Conservation (phyloP, 2,329 filamentous ascomycete genomes). For the Cercospora sp. region DNA sequence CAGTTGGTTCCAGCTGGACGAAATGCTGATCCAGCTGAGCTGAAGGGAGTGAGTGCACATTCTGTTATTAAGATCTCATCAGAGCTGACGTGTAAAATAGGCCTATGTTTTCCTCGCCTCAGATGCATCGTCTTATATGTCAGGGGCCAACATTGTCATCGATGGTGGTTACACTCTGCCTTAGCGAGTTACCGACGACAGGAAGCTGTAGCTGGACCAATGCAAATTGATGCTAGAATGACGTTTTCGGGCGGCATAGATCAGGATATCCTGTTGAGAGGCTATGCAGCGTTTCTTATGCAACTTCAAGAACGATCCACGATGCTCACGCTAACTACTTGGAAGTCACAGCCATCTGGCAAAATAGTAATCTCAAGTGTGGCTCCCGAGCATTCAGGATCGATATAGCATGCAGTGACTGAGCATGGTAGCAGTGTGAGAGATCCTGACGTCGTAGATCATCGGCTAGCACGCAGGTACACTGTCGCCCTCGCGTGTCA, state of each 20-base stretch:
- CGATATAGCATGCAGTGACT: neutral
- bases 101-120: conserved; percentile 52
- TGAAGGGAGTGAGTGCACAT: conserved; percentile 35
- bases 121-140: conserved; percentile 53
- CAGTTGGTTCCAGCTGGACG: conserved; percentile 43
- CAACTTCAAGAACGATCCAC: too few relatives aligned
- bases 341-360: too few relatives aligned
- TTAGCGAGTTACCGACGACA: neutral
- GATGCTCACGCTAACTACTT: too few relatives aligned
- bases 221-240: neutral
- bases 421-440: neutral
- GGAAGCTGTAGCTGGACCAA: neutral
- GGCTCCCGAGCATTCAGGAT: too few relatives aligned
- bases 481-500: conserved; percentile 3
- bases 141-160: conserved; percentile 50
- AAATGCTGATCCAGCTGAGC: conserved; percentile 42
- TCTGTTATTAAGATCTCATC: neutral
- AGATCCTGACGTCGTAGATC: neutral
- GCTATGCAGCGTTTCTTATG: too few relatives aligned
- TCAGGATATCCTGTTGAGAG: neutral
- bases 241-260: neutral
- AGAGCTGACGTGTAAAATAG: conserved; percentile 20
- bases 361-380: too few relatives aligned
- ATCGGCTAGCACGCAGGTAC: conserved; percentile 2
- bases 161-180: conserved; percentile 52